Evolutionary conservation across 768 basidiomycete genomes (phyloP).

Genomic region (Mycena rosella): DNA sequence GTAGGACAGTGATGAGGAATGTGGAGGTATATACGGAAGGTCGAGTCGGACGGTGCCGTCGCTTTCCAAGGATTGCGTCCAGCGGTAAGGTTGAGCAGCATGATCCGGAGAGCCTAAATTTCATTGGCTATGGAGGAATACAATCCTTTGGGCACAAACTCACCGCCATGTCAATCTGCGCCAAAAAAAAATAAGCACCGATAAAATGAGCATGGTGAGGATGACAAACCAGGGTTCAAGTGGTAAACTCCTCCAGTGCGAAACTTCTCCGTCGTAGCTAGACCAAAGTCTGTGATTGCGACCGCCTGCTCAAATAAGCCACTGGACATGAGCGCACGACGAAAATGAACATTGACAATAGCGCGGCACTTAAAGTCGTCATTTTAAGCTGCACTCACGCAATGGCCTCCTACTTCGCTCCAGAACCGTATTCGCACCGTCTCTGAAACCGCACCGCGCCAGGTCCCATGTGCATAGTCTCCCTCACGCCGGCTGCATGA

Average conservation of each 20-base stretch:
- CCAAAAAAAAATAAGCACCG: constrained; percentile 41
- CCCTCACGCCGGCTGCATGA: too few species aligned
- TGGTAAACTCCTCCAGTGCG: constrained; percentile 97
- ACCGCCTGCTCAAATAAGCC: constrained; percentile 61
- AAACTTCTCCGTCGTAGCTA: constrained; percentile 92
- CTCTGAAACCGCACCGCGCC: too few species aligned
- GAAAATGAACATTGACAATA: too few species aligned
- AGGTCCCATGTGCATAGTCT: too few species aligned
- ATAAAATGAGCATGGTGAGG: constrained; percentile 22
- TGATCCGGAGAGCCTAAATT: constrained; percentile 96
- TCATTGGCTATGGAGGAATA: constrained; percentile 94
- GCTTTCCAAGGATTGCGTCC: constrained; percentile 98
- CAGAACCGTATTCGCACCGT: too few species aligned
- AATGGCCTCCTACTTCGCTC: too few species aligned
- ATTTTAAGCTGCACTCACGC: too few species aligned
- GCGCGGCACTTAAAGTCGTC: too few species aligned
- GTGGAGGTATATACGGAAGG: constrained; percentile 88
- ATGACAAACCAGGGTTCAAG: constrained; percentile 88
- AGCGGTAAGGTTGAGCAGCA: constrained; percentile 94
- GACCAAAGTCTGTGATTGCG: constrained; percentile 94
- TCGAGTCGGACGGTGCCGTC: constrained; percentile 84
- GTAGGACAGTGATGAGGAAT: constrained; percentile 88
- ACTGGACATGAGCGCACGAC: background rate
- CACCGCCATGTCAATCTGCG: constrained; percentile 89
- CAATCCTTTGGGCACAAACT: constrained; percentile 68